Percentiles rank a stretch among this genome's conserved stretches.
These are phyloP conservation scores for Chrysopogon serrulatus DNA, from an alignment of 176 grass and related monocot genomes.

Conservation along the genomic window DNA sequence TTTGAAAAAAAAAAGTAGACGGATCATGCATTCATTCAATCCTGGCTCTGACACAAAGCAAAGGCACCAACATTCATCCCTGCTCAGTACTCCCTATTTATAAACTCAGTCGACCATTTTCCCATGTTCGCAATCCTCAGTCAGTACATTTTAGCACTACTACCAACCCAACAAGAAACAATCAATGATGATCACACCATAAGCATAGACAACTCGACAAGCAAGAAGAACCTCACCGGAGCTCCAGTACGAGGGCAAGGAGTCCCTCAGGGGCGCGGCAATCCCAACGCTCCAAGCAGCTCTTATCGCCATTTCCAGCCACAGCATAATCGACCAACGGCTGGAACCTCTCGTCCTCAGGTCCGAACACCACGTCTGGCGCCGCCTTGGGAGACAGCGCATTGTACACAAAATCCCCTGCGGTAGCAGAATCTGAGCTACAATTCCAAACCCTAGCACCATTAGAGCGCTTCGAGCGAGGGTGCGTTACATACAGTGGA, in stretches of 20 bases:
- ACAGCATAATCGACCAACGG: constrained; percentile 41
- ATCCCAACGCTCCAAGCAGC: constrained; percentile 66
- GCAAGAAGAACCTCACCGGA: constrained; percentile 42
- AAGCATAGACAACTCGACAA: neutral
- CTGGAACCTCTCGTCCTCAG: constrained; percentile 66
- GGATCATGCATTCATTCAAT: neutral
- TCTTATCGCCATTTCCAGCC: constrained; percentile 32
- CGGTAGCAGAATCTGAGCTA: constrained; percentile 21
- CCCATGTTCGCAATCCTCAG: too few relatives aligned
- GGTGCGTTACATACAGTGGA: constrained; percentile 70
- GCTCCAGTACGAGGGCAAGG: constrained; percentile 56
- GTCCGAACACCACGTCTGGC: constrained; percentile 75
- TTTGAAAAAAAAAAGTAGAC: neutral
- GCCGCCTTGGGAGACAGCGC: constrained; percentile 58
- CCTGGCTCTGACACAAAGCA: neutral
- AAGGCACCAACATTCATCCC: neutral
- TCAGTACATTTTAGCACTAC: neutral
- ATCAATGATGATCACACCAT: neutral
- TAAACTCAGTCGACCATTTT: too few relatives aligned
- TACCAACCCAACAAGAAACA: neutral
- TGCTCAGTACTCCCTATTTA: too few relatives aligned
- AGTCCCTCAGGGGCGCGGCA: constrained; percentile 44
- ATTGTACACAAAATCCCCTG: constrained; percentile 94
- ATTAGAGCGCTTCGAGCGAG: neutral
- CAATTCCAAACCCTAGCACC: constrained; percentile 13